Evolutionary conservation across 768 basidiomycete species (phyloP).

Genomic region (Dacryopinax spathularia): DNA sequence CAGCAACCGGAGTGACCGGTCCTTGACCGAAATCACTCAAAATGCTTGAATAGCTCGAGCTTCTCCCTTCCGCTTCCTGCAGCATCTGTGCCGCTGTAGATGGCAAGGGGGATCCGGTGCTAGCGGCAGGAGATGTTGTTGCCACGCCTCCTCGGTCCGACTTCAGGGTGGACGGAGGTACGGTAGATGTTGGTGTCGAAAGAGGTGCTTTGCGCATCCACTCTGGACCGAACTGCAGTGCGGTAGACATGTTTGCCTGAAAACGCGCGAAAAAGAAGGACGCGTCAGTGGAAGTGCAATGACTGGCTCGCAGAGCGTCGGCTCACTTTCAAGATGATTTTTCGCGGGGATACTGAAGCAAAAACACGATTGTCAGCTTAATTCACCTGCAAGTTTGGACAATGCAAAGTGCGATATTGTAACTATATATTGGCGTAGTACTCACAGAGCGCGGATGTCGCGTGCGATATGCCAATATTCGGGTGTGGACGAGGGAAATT

Average conservation of each 20-base stretch:
- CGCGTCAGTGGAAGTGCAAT: background rate
- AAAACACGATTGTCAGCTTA: background rate
- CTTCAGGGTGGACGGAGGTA: background rate
- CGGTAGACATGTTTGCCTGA: conserved; percentile 24
- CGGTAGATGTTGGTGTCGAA: background rate
- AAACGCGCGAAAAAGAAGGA: background rate
- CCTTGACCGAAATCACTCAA: conserved; percentile 1
- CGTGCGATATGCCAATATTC: background rate
- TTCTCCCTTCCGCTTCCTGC: background rate
- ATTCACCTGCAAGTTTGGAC: background rate
- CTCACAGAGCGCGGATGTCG: background rate
- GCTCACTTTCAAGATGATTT: conserved; percentile 1
- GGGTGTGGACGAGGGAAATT: conserved; percentile 2
- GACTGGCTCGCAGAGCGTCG: background rate
- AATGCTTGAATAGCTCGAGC: conserved; percentile 2
- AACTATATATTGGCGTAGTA: background rate
- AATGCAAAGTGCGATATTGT: background rate
- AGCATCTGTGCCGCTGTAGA: background rate
- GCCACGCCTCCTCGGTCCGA: background rate
- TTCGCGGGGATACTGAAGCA: background rate
- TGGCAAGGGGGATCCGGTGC: background rate
- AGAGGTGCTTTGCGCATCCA: conserved; percentile 53
- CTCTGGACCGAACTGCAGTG: conserved; percentile 80
- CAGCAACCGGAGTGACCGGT: background rate
- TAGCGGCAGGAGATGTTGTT: background rate